A percentile compares a stretch with the other conserved stretches of the same genome.
These are phyloP conservation scores for Mycena vulgaris DNA, from an alignment of 768 basidiomycete species.

Conservation along the genomic window DNA sequence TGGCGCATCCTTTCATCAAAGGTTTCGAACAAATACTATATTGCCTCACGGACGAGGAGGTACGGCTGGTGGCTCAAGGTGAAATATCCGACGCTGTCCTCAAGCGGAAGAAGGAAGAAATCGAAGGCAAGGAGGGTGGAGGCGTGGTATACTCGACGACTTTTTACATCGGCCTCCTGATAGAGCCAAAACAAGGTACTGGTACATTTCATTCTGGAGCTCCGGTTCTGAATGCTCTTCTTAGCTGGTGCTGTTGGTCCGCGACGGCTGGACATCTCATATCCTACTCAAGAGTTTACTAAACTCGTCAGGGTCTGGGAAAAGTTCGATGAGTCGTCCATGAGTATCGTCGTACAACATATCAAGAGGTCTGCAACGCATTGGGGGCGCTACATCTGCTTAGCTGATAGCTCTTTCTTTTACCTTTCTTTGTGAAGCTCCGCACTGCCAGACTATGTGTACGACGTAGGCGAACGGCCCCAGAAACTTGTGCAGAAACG, in stretches of 20 bases:
- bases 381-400: conserved; percentile 17
- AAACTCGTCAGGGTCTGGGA: conserved; percentile 96
- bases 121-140: conserved; percentile 81
- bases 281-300: conserved; percentile 95
- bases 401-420: conserved; percentile 21
- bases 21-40: conserved; percentile 91
- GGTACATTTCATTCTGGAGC: neutral
- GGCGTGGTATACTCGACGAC: conserved; percentile 95
- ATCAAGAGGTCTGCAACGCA: conserved; percentile 81
- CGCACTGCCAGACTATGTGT: conserved; percentile 85
- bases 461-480: conserved; percentile 86
- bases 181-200: conserved; percentile 91
- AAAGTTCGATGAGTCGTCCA: conserved; percentile 89
- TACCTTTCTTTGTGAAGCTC: conserved; percentile 61
- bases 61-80: conserved; percentile 89
- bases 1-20: conserved; percentile 96
- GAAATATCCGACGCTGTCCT: conserved; percentile 55
- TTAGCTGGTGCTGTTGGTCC: conserved; percentile 84
- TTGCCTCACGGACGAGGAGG: conserved; percentile 90
- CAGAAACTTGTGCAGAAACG: conserved; percentile 81
- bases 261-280: conserved; percentile 94
- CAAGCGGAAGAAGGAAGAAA: conserved; percentile 70
- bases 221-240: conserved; percentile 26
- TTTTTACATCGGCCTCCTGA: conserved; percentile 95
- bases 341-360: conserved; percentile 96